Conservation (phyloP, 495 filamentous ascomycete genomes). For the Annulohypoxylon moriforme region DNA sequence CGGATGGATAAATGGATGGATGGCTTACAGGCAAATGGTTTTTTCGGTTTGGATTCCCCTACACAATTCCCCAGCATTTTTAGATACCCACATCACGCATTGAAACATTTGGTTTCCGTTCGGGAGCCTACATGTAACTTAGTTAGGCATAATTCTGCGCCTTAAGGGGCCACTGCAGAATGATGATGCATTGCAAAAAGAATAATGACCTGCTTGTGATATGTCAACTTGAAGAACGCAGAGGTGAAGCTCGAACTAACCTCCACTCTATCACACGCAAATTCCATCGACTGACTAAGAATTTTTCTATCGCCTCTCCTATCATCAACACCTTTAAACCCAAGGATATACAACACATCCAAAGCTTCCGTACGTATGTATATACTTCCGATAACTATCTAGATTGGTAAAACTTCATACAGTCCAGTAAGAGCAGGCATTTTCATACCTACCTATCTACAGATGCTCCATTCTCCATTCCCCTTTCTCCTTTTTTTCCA, state of each 20-base stretch:
- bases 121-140: background rate
- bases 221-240: background rate
- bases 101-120: background rate
- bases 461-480: slow-evolving; percentile 29
- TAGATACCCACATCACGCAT: background rate
- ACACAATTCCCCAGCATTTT: background rate
- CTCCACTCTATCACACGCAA: background rate
- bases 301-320: background rate
- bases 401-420: slow-evolving; percentile 17
- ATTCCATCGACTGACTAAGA: background rate
- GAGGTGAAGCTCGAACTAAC: background rate
- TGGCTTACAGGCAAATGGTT: background rate
- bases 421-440: slow-evolving; percentile 12
- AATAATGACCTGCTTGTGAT: background rate
- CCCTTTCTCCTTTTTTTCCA: slow-evolving; percentile 16
- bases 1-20: background rate
- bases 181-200: background rate
- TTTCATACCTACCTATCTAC: slow-evolving; percentile 27
- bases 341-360: background rate
- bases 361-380: slow-evolving; percentile 8
- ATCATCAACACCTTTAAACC: background rate
- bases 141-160: background rate
- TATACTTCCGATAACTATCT: slow-evolving; percentile 13
- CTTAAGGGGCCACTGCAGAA: background rate
- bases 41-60: background rate